Conservation (phyloP, 2,329 filamentous ascomycete species). For the Ceratocystis destructans region DNA sequence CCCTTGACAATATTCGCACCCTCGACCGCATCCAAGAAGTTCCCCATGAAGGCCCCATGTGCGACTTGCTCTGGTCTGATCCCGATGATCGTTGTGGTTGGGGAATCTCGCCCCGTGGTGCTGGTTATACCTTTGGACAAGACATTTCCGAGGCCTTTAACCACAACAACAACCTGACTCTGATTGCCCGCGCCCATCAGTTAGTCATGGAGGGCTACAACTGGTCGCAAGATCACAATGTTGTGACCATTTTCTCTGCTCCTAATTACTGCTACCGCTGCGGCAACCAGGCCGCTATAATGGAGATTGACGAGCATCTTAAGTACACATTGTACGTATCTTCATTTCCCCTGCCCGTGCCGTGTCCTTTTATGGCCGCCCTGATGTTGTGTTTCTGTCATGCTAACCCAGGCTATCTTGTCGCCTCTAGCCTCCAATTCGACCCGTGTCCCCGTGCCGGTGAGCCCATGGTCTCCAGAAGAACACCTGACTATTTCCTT, state of each 20-base stretch:
- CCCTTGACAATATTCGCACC: constrained; percentile 85
- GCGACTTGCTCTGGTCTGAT: constrained; percentile 94
- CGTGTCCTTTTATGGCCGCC: no score
- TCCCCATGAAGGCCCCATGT: constrained; percentile 96
- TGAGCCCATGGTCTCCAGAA: constrained; percentile 96
- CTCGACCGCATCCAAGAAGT: constrained; percentile 97
- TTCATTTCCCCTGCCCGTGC: neutral
- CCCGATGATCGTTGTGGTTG: constrained; percentile 93
- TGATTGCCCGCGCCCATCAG: constrained; percentile 93
- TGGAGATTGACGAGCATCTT: constrained; percentile 98
- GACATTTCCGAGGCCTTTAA: constrained; percentile 99
- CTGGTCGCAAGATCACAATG: constrained; percentile 96
- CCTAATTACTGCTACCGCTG: constrained; percentile 98
- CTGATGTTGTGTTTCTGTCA: no score
- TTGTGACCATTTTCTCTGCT: constrained; percentile 94
- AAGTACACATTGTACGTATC: constrained; percentile 94
- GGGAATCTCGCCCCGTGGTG: constrained; percentile 89
- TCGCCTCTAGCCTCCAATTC: constrained; percentile 72
- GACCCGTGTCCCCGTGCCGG: constrained; percentile 94
- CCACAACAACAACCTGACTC: constrained; percentile 92
- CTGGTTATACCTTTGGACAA: constrained; percentile 89
- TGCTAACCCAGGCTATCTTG: constrained; percentile 20
- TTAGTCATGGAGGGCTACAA: constrained; percentile 99
- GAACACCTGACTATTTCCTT: constrained; percentile 97
- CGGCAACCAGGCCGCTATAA: constrained; percentile 98